Conservation (phyloP, 352 stramenopile species). For the Globisporangium nagaii region DNA sequence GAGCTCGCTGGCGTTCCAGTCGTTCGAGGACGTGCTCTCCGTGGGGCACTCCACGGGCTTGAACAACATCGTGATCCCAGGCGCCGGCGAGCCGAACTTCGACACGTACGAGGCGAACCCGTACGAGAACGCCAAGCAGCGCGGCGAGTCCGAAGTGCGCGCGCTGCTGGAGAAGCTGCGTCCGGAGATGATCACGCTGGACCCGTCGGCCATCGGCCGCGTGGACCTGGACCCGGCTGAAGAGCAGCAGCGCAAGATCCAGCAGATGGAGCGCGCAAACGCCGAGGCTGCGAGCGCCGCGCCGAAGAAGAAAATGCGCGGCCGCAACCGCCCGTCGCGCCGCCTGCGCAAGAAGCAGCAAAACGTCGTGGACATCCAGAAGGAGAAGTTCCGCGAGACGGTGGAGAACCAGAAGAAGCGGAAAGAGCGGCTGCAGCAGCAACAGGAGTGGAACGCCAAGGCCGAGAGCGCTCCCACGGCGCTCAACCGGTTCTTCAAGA, state of each 20-base stretch:
- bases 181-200: slow-evolving; percentile 97
- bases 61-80: slow-evolving; percentile 91
- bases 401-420: slow-evolving; percentile 73
- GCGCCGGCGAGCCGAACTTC: slow-evolving; percentile 96
- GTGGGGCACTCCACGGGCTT: slow-evolving; percentile 90
- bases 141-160: slow-evolving; percentile 94
- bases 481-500: slow-evolving; percentile 88
- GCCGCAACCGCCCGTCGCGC: slow-evolving; percentile 95
- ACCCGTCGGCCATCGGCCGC: slow-evolving; percentile 91
- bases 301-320: slow-evolving; percentile 97
- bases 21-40: slow-evolving; percentile 97
- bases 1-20: slow-evolving; percentile 92
- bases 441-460: slow-evolving; percentile 79
- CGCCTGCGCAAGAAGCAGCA: slow-evolving; percentile 96
- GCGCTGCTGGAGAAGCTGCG: slow-evolving; percentile 97
- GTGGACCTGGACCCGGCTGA: slow-evolving; percentile 90
- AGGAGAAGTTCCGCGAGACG: slow-evolving; percentile 88
- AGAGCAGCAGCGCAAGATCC: slow-evolving; percentile 80
- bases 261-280: slow-evolving; percentile 72
- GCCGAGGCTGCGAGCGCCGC: slow-evolving; percentile 39
- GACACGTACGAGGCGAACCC: slow-evolving; percentile 98
- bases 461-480: slow-evolving; percentile 64
- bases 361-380: slow-evolving; percentile 97
- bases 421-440: slow-evolving; percentile 61
- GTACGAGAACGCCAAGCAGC: slow-evolving; percentile 95